These are phyloP conservation scores for Hypoxylon trugodes DNA, from an alignment of 495 filamentous ascomycete species.

Conservation along the genomic window DNA sequence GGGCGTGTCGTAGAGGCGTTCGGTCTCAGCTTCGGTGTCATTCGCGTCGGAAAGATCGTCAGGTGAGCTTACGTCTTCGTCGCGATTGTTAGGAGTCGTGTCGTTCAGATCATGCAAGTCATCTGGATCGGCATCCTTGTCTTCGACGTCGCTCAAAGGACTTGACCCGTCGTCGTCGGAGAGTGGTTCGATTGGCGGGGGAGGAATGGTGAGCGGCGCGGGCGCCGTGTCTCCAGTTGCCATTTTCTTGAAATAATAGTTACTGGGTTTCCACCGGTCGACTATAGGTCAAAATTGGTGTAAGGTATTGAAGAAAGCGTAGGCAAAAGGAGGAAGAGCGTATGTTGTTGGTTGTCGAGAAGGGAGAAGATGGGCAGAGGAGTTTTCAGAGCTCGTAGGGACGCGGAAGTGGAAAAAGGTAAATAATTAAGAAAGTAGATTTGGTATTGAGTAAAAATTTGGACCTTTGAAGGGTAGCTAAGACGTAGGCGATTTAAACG, in stretches of 20 bases:
- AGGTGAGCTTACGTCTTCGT: constrained; percentile 57
- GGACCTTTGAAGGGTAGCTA: not conserved
- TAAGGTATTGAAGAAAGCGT: not conserved
- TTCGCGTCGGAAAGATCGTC: constrained; percentile 67
- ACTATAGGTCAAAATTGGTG: not conserved
- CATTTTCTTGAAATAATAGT: constrained; percentile 42
- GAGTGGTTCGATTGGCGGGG: constrained; percentile 50
- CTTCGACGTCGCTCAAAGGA: constrained; percentile 93
- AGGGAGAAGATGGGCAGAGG: constrained; percentile 11
- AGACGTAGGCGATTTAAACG: constrained; percentile 7
- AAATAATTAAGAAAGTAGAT: constrained; percentile 27
- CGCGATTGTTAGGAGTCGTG: constrained; percentile 57
- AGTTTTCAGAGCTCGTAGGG: constrained; percentile 32
- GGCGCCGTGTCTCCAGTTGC: constrained; percentile 56
- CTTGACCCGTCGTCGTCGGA: constrained; percentile 57
- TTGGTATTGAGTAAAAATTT: constrained; percentile 17
- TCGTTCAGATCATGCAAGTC: constrained; percentile 53
- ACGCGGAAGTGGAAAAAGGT: constrained; percentile 10
- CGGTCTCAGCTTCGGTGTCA: constrained; percentile 98
- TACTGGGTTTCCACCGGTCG: not conserved
- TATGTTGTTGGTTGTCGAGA: constrained; percentile 13
- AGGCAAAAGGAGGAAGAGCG: not conserved
- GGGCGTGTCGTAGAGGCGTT: constrained; percentile 92
- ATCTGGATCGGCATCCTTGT: constrained; percentile 63
- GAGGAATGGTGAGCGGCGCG: constrained; percentile 55